Percentiles rank a stretch among this genome's conserved stretches.
phyloP scores from a whole-genome alignment of 2,329 filamentous ascomycete species.

The Pezicula radicicola region DNA sequence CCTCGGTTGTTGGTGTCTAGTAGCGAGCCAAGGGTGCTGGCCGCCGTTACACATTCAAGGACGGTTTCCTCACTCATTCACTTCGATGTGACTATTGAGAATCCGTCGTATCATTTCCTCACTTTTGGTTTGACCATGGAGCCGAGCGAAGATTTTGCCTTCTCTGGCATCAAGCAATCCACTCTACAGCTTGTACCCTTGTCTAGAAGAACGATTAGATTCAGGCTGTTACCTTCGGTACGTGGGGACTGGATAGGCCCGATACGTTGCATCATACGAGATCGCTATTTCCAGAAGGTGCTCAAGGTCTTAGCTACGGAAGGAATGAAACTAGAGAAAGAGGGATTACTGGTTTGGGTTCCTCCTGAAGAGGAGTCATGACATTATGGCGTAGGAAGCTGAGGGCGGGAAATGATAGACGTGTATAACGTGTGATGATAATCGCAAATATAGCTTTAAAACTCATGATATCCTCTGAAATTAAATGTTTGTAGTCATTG shows the following conservation, averaged over 20 bases:
- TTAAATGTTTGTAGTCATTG: background rate
- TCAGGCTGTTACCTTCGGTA: constrained; percentile 67
- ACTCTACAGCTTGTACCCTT: constrained; percentile 80
- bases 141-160: constrained; percentile 86
- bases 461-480: background rate
- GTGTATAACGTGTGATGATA: constrained; percentile 1
- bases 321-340: constrained; percentile 63
- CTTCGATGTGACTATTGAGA: constrained; percentile 76
- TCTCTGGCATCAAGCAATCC: constrained; percentile 81
- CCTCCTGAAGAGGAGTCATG: constrained; percentile 34
- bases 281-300: constrained; percentile 92
- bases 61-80: constrained; percentile 32
- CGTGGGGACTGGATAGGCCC: constrained; percentile 69
- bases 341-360: constrained; percentile 62
- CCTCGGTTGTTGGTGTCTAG: constrained; percentile 79
- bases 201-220: constrained; percentile 70
- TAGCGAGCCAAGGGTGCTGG: constrained; percentile 78
- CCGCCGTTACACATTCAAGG: constrained; percentile 45
- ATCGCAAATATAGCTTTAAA: constrained; percentile 2
- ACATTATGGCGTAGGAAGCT: background rate
- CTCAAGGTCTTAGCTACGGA: constrained; percentile 77
- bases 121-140: constrained; percentile 94
- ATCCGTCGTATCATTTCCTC: constrained; percentile 90
- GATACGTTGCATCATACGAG: constrained; percentile 68
- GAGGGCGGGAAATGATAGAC: background rate